Base-by-base conservation (phyloP, 371 early-diverging fungal species). In the Dinochytrium kinnereticum region DNA sequence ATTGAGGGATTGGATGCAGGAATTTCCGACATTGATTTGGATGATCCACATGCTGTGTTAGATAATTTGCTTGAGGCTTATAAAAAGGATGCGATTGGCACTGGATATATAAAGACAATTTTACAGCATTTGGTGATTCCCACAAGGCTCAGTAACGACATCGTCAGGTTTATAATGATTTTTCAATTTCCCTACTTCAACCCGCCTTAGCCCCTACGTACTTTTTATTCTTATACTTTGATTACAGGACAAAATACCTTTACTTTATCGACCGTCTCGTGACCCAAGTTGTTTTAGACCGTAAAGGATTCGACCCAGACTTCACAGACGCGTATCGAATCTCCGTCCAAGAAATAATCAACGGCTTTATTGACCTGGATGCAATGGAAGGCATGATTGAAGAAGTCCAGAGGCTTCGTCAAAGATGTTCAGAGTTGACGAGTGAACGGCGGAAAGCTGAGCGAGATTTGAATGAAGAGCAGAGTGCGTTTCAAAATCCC, bases 271-370 rank as follows among this genome's bases (percentile, higher is more conserved):
- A 82, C 59, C 51, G 51, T 5, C 66, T 78, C 68, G 71, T 80
- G 17, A 55, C 79, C 15, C 78, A 82, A 59, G 72, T 82, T 21
- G 82, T 80, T 13, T 71, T 82, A 21, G 82, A 82, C 38, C 71
- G 74, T 21, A 78, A 78, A 55, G 78, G 82, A 0, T 36, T 80
- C 26, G 73, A 75, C n/a, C 68, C 73, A 13, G 72, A 75, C 49
- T 82, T 82, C 53, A 71, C 74, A 38, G 80, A 80, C 33, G 70
- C 77, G 38, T 82, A 78, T 70, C 38, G 66, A 57, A 57, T 79
- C 5, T 68, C 74, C 10, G 73, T 82, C 17, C 68, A 78, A n/a
- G 76, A 78, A n/a, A 57, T 80, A 7, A 74, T 82, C 28, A 66
- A 76, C 31, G 81, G 81, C 13, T 76, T 80, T 37, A 57, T 74